Conservation (phyloP, 305 asterid genomes). For the Solanum hybrid region DNA sequence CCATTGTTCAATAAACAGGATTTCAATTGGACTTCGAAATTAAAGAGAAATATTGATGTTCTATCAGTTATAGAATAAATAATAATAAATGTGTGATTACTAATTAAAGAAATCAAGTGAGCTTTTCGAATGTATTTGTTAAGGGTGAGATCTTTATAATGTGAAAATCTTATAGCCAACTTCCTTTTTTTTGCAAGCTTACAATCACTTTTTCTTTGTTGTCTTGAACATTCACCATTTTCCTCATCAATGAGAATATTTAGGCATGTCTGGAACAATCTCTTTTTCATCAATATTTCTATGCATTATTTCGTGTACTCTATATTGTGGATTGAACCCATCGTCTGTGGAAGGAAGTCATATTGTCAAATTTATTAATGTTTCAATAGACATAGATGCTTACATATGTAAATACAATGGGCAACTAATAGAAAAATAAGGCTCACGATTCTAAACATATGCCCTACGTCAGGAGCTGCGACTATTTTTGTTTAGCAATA, state of each 20-base stretch:
- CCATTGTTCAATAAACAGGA: background rate
- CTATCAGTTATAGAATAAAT: background rate
- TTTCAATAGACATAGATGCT: background rate
- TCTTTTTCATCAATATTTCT: background rate
- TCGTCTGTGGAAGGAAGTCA: background rate
- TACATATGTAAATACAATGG: background rate
- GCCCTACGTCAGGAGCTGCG: background rate
- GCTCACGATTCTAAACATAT: background rate
- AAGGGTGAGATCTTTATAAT: background rate
- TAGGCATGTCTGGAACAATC: background rate
- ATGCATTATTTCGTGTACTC: background rate
- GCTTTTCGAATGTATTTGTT: background rate
- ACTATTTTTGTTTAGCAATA: background rate
- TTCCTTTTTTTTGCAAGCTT: background rate
- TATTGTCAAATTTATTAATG: background rate
- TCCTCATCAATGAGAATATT: no score
- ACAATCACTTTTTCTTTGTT: background rate
- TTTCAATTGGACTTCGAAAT: background rate
- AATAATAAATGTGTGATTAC: background rate
- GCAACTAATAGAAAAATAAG: background rate
- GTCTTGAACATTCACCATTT: background rate
- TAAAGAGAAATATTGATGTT: background rate
- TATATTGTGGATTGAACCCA: background rate
- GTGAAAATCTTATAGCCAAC: background rate
- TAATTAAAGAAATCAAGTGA: background rate